phyloP scores from a whole-genome alignment of 2,329 filamentous ascomycete genomes.

The Verticillium klebahnii region DNA sequence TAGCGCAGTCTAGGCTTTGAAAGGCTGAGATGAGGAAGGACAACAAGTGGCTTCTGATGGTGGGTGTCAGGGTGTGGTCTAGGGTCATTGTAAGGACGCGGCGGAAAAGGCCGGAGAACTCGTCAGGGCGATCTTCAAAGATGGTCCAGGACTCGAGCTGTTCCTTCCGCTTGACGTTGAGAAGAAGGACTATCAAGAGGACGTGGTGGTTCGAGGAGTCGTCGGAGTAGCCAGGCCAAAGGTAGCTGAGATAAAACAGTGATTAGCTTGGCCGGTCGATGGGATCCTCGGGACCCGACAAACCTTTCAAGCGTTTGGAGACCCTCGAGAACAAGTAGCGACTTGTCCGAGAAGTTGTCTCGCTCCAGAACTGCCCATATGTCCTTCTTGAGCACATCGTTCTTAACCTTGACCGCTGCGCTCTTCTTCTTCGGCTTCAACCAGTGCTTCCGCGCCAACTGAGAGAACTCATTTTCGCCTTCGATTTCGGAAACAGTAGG shows the following conservation, averaged over 20 bases:
- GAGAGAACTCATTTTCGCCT: slow-evolving; percentile 66
- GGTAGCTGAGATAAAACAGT: slow-evolving; percentile 52
- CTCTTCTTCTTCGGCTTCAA: slow-evolving; percentile 59
- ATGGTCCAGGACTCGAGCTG: slow-evolving; percentile 85
- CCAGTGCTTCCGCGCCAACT: slow-evolving; percentile 83
- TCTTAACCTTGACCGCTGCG: slow-evolving; percentile 69
- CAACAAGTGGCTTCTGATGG: slow-evolving; percentile 76
- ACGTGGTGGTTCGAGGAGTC: slow-evolving; percentile 90
- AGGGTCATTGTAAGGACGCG: slow-evolving; percentile 84
- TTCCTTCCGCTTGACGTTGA: slow-evolving; percentile 85
- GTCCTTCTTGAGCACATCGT: slow-evolving; percentile 77
- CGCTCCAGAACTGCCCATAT: slow-evolving; percentile 88
- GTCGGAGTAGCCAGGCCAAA: slow-evolving; percentile 91
- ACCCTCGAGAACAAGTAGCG: slow-evolving; percentile 79
- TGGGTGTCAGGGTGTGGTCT: slow-evolving; percentile 60
- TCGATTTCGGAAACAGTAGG: slow-evolving; percentile 66
- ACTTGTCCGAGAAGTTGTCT: slow-evolving; percentile 71
- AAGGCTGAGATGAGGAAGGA: slow-evolving; percentile 89
- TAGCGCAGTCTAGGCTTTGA: slow-evolving; percentile 82
- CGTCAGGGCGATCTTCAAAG: slow-evolving; percentile 70
- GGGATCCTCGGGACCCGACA: slow-evolving; percentile 7
- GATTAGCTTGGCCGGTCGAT: slow-evolving; percentile 16
- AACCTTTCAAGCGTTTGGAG: slow-evolving; percentile 84
- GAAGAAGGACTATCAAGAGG: slow-evolving; percentile 76
- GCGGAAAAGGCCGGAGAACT: slow-evolving; percentile 86